Percentiles rank a stretch among this genome's conserved stretches.
Evolutionary conservation across 176 grass and related monocot genomes (phyloP).

Genomic region (Triticum urartu): DNA sequence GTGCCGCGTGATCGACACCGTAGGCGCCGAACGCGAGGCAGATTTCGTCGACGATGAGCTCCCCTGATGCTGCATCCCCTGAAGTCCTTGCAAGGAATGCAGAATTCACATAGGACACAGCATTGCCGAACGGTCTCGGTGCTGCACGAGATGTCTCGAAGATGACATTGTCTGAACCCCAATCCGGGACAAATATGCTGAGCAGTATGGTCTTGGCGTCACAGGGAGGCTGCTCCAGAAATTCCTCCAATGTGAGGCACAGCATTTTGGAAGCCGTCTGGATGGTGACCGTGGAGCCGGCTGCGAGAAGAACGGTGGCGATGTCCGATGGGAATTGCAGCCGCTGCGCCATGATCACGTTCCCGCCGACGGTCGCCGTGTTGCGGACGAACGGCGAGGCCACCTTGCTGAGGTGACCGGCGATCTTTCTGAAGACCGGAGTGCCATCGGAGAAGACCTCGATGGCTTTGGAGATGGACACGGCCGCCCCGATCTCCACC

Average conservation of each 20-base stretch:
- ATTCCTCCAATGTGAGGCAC: conserved; percentile 59
- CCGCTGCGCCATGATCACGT: conserved; percentile 80
- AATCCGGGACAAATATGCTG: conserved; percentile 63
- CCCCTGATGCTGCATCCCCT: conserved; percentile 36
- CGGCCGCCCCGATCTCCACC: conserved; percentile 63
- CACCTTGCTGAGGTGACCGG: conserved; percentile 67
- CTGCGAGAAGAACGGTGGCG: conserved; percentile 67
- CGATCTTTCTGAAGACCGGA: conserved; percentile 55
- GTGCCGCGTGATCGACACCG: conserved; percentile 55
- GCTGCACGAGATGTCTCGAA: conserved; percentile 82
- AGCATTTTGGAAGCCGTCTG: conserved; percentile 43
- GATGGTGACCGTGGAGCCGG: conserved; percentile 49
- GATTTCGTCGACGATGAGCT: conserved; percentile 50
- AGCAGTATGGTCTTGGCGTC: conserved; percentile 54
- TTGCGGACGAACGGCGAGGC: conserved; percentile 72
- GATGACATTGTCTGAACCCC: conserved; percentile 45
- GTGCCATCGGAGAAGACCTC: conserved; percentile 57
- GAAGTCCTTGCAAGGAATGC: conserved; percentile 67
- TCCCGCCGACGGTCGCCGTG: conserved; percentile 79
- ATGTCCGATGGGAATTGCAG: conserved; percentile 61
- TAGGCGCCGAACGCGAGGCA: conserved; percentile 70
- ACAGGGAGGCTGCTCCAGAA: conserved; percentile 68
- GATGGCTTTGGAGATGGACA: conserved; percentile 70
- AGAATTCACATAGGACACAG: conserved; percentile 74
- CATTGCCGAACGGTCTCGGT: conserved; percentile 79